Conservation (phyloP, 306 rosid species). For the Alnus rubra region DNA sequence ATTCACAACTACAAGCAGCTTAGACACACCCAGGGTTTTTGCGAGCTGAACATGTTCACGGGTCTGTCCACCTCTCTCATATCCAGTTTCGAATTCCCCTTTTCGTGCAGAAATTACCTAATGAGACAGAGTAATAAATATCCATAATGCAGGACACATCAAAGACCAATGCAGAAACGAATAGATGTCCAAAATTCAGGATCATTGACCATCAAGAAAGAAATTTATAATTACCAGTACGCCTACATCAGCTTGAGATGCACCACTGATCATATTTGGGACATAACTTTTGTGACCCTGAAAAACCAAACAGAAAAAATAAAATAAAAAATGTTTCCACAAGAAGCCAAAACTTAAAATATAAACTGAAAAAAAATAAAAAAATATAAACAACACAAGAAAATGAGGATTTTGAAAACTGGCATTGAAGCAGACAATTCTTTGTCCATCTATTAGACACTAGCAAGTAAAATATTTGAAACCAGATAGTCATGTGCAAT, state of each 20-base stretch:
- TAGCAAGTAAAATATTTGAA: neutral
- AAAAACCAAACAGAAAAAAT: constrained; percentile 24
- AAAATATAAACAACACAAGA: neutral
- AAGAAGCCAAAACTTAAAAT: constrained; percentile 15
- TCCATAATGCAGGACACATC: neutral
- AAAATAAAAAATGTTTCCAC: constrained; percentile 11
- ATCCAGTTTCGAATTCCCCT: constrained; percentile 99
- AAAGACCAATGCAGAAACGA: constrained; percentile 18
- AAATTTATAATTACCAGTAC: constrained; percentile 62
- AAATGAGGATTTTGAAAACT: neutral
- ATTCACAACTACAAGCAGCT: constrained; percentile 86
- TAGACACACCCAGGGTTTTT: constrained; percentile 91
- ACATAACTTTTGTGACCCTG: constrained; percentile 99
- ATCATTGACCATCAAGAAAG: neutral
- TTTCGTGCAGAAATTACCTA: constrained; percentile 97
- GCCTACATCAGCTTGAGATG: constrained; percentile 98
- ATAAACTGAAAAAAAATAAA: neutral
- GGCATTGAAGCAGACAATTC: neutral
- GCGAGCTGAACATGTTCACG: constrained; percentile 99
- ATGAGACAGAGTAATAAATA: neutral
- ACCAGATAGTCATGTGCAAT: neutral
- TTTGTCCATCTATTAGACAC: neutral
- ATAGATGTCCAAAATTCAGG: neutral
- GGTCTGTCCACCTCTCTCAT: constrained; percentile 99
- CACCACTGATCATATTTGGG: constrained; percentile 99